These are phyloP conservation scores for Neurospora discreta DNA, from an alignment of 495 filamentous ascomycete species.

Conservation along the genomic window DNA sequence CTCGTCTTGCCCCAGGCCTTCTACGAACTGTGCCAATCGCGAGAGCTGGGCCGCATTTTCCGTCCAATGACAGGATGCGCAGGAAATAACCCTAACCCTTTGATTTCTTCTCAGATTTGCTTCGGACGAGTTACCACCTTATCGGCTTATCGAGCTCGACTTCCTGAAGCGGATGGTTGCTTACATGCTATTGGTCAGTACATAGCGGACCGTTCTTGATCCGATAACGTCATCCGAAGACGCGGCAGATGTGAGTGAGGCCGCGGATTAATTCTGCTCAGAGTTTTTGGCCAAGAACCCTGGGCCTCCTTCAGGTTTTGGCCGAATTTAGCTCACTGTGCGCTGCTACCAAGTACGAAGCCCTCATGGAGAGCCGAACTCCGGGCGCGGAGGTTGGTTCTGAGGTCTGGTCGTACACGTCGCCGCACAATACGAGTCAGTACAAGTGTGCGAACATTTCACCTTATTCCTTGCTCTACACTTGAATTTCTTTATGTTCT, in stretches of 20 bases:
- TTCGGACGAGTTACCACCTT: neutral
- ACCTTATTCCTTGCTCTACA: neutral
- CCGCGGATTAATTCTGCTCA: neutral
- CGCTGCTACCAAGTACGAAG: neutral
- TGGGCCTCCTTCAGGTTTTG: neutral
- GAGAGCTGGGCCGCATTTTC: neutral
- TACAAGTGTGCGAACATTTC: neutral
- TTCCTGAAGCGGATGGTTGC: neutral
- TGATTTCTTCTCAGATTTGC: neutral
- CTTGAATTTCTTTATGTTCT: neutral
- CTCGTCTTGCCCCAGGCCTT: neutral
- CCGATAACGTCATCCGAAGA: neutral
- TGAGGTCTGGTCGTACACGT: neutral
- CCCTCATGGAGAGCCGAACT: neutral
- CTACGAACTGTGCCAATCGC: neutral
- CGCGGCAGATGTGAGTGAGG: neutral
- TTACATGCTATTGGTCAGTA: neutral
- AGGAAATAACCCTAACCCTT: neutral
- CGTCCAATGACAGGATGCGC: neutral
- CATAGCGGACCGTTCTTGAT: neutral
- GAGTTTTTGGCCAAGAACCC: neutral
- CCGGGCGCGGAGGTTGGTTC: neutral
- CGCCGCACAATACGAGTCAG: neutral
- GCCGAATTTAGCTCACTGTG: neutral
- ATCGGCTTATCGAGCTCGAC: neutral